Evolutionary conservation across 2,329 filamentous ascomycete genomes (phyloP).

Genomic region (Pseudogymnoascus verrucosus): DNA sequence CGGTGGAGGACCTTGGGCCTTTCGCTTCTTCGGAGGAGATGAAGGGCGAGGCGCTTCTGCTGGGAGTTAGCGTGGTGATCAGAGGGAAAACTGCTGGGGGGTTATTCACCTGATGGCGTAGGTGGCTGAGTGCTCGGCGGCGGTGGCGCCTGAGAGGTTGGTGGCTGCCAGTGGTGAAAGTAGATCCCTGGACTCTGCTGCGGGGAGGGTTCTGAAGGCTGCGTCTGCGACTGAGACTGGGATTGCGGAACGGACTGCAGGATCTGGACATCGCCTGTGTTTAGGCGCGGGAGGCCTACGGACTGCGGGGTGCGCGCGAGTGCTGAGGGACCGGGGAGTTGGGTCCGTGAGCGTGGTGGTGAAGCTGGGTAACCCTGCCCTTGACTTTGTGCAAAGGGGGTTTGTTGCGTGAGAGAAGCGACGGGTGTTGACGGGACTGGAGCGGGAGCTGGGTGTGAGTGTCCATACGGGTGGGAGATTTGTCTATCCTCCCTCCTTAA

Average conservation of each 20-base stretch:
- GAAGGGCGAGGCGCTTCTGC: slow-evolving; percentile 52
- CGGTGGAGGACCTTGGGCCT: slow-evolving; percentile 53
- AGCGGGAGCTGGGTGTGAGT: slow-evolving; percentile 21
- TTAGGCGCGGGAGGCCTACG: slow-evolving; percentile 33
- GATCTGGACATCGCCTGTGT: slow-evolving; percentile 34
- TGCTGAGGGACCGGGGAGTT: slow-evolving; percentile 20
- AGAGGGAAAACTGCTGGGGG: slow-evolving; percentile 33
- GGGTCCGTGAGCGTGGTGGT: slow-evolving; percentile 25
- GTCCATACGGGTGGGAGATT: slow-evolving; percentile 17
- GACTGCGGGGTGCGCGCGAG: slow-evolving; percentile 24
- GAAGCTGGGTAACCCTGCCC: slow-evolving; percentile 27
- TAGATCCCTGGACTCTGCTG: slow-evolving; percentile 45
- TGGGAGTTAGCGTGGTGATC: slow-evolving; percentile 25
- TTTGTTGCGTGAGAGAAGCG: slow-evolving; percentile 10
- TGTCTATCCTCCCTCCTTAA: slow-evolving; percentile 45
- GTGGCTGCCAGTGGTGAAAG: slow-evolving; percentile 91
- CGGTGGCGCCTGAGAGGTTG: slow-evolving; percentile 51
- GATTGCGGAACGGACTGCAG: slow-evolving; percentile 19
- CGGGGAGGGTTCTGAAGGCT: slow-evolving; percentile 20
- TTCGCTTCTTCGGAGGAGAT: slow-evolving; percentile 72
- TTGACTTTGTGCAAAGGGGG: slow-evolving; percentile 17
- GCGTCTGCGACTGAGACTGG: slow-evolving; percentile 14
- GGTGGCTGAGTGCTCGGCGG: slow-evolving; percentile 56
- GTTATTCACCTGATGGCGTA: slow-evolving; percentile 63
- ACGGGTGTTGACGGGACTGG: slow-evolving; percentile 26